These are phyloP conservation scores for Ustilago tritici DNA, from an alignment of 1,284 basidiomycete genomes.

Conservation along the genomic window DNA sequence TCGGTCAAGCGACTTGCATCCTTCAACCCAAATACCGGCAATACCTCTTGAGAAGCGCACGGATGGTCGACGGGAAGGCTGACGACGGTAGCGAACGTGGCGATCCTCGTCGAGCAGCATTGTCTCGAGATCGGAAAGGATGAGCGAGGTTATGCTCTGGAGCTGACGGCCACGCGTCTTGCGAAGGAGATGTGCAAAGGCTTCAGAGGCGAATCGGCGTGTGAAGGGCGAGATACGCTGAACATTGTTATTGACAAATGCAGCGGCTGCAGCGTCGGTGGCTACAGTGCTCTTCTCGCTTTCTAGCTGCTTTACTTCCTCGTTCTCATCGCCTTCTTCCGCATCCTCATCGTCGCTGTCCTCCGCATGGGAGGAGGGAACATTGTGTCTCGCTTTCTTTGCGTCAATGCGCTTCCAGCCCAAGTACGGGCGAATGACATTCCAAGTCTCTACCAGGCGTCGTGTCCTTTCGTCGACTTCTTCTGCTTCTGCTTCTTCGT, in stretches of 20 bases:
- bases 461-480: conserved; percentile 45
- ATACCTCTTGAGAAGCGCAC: conserved; percentile 58
- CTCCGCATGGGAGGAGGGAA: conserved; percentile 1
- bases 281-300: neutral
- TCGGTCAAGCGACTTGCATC: conserved; percentile 62
- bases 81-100: conserved; percentile 24
- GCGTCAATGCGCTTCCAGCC: conserved; percentile 48
- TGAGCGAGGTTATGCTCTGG: conserved; percentile 42
- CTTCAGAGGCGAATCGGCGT: conserved; percentile 66
- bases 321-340: conserved; percentile 19
- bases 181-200: conserved; percentile 66
- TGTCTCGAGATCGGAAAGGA: conserved; percentile 52
- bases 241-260: conserved; percentile 35
- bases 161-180: conserved; percentile 59
- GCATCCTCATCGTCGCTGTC: conserved; percentile 25
- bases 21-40: conserved; percentile 66
- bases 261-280: neutral
- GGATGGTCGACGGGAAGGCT: conserved; percentile 32
- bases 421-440: conserved; percentile 56
- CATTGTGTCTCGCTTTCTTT: conserved; percentile 8
- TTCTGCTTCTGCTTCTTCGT: conserved; percentile 36
- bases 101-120: conserved; percentile 51
- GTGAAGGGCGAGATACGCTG: conserved; percentile 58
- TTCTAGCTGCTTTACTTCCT: conserved; percentile 1
- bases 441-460: conserved; percentile 54